Percentiles rank a stretch among this genome's conserved stretches.
These are phyloP conservation scores for Metschnikowia shivogae DNA, from an alignment of 805 yeast genomes.

Conservation along the genomic window DNA sequence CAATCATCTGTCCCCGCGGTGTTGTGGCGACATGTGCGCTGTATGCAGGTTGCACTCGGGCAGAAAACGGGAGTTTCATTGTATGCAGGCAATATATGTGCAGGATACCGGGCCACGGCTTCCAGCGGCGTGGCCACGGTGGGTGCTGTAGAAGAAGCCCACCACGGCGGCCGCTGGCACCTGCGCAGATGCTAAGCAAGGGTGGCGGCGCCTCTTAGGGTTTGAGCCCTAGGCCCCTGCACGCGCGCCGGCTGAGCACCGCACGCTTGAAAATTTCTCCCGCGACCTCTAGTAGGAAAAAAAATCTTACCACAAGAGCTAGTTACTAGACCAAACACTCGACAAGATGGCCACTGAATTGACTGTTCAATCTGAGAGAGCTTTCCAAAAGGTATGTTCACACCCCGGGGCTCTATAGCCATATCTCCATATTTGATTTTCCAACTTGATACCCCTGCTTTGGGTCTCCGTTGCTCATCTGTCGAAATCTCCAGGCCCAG, in stretches of 20 bases:
- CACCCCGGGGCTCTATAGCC: neutral
- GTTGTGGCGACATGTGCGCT: neutral
- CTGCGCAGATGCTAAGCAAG: neutral
- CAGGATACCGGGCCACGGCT: too few relatives aligned
- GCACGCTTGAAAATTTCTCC: constrained; percentile 21
- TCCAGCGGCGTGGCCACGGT: too few relatives aligned
- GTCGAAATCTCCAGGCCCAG: too few relatives aligned
- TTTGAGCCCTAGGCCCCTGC: constrained; percentile 15
- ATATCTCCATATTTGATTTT: neutral
- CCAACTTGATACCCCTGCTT: too few relatives aligned
- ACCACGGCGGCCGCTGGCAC: too few relatives aligned
- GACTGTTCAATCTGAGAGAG: constrained; percentile 99
- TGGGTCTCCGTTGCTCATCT: too few relatives aligned
- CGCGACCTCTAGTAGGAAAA: constrained; percentile 16
- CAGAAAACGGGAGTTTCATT: too few relatives aligned
- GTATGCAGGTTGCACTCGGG: neutral
- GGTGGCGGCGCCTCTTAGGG: constrained; percentile 7
- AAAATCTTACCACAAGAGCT: constrained; percentile 14
- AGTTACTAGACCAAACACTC: constrained; percentile 16
- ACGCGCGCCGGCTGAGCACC: constrained; percentile 12
- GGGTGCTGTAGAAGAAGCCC: too few relatives aligned
- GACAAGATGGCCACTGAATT: constrained; percentile 96
- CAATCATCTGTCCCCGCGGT: neutral
- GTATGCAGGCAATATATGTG: too few relatives aligned
- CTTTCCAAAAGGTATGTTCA: constrained; percentile 97